These are phyloP conservation scores for Chlamydomonas schloesseri DNA, from an alignment of 139 green algal genomes.

Conservation along the genomic window DNA sequence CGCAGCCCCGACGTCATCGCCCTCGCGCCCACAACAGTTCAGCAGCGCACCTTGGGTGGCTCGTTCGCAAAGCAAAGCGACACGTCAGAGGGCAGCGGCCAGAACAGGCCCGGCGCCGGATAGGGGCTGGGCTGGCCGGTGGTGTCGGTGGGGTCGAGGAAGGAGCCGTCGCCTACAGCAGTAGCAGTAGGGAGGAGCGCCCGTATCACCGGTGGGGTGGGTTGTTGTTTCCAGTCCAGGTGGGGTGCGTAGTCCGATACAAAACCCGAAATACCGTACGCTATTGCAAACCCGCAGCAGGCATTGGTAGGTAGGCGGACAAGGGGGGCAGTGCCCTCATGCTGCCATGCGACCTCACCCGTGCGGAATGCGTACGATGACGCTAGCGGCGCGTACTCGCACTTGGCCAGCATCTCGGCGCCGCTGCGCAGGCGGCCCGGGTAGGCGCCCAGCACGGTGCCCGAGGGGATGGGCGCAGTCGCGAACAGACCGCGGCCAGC, in stretches of 20 bases:
- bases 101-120: conserved; percentile 58
- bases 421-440: conserved; percentile 59
- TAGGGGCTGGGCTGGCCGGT: conserved; percentile 43
- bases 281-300: no score
- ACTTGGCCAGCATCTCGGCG: conserved; percentile 64
- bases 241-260: no score
- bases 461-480: conserved; percentile 36
- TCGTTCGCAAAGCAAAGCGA: conserved; percentile 70
- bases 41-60: conserved; percentile 51
- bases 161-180: conserved; percentile 37
- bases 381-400: conserved; percentile 32
- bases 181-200: no score
- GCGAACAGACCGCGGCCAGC: conserved; percentile 70
- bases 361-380: conserved; percentile 60
- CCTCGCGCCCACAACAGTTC: no score
- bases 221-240: no score
- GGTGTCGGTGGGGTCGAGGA: conserved; percentile 69
- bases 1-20: no score
- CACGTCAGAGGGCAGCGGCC: conserved; percentile 55
- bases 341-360: not conserved
- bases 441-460: conserved; percentile 68
- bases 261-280: no score
- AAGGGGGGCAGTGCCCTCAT: no score
- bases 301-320: no score
- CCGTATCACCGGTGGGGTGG: no score